These are phyloP conservation scores for Dendrobium huoshanense DNA, from an alignment of 106 monocot species.

Conservation along the genomic window DNA sequence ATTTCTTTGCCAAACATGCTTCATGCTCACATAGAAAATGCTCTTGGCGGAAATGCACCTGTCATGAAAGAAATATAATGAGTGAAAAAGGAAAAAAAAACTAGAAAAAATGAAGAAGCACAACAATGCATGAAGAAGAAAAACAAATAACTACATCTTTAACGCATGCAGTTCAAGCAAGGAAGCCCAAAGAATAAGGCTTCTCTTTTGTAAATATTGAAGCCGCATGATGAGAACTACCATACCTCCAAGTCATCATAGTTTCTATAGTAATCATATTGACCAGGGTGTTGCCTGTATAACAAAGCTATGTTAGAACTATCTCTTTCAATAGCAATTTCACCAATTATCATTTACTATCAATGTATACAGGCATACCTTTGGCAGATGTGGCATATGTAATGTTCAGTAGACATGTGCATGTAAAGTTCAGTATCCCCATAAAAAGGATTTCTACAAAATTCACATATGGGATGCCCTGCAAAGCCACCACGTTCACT, in stretches of 20 bases:
- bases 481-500: constrained; percentile 85
- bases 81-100: neutral
- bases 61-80: constrained; percentile 2
- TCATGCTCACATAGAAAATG: constrained; percentile 91
- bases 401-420: constrained; percentile 93
- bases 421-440: constrained; percentile 93
- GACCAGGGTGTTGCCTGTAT: constrained; percentile 82
- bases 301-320: neutral
- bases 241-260: constrained; percentile 94
- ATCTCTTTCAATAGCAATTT: neutral
- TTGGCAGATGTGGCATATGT: constrained; percentile 89
- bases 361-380: constrained; percentile 34
- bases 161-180: neutral
- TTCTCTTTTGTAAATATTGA: neutral
- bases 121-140: neutral
- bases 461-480: constrained; percentile 93
- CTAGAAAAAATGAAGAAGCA: neutral
- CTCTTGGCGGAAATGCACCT: constrained; percentile 89
- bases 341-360: neutral
- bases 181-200: neutral
- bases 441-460: constrained; percentile 84
- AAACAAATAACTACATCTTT: neutral
- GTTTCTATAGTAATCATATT: constrained; percentile 85
- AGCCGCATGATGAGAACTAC: neutral
- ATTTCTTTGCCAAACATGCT: constrained; percentile 81